Conservation (phyloP, 2,329 filamentous ascomycete species). For the Cercospora zeae-maydis region DNA sequence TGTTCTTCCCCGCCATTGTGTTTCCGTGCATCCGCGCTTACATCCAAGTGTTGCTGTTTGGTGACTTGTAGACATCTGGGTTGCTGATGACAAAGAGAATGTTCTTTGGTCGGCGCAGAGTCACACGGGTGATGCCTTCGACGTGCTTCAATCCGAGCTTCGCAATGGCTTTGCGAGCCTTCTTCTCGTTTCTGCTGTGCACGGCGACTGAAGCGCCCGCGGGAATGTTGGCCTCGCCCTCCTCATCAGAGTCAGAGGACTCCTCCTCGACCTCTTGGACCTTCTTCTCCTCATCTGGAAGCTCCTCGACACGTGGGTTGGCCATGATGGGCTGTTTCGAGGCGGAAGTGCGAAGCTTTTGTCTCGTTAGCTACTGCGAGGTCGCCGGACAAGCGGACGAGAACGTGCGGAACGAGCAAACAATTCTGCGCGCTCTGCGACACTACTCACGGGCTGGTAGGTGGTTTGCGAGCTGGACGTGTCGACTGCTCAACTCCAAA, state of each 20-base stretch:
- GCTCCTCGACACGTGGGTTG: slow-evolving; percentile 96
- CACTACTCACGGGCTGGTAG: background rate
- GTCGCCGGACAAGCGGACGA: background rate
- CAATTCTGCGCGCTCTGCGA: background rate
- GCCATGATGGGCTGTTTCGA: slow-evolving; percentile 60
- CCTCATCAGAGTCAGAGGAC: slow-evolving; percentile 66
- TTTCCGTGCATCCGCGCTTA: slow-evolving; percentile 41
- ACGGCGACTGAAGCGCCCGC: slow-evolving; percentile 84
- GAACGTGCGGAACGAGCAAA: background rate
- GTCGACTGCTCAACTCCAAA: background rate
- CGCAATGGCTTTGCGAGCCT: slow-evolving; percentile 98
- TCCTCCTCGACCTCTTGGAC: slow-evolving; percentile 63
- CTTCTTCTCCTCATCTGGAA: slow-evolving; percentile 77
- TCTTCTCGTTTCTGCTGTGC: slow-evolving; percentile 99
- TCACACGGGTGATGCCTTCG: slow-evolving; percentile 95
- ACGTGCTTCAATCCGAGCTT: slow-evolving; percentile 97
- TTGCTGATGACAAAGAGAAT: slow-evolving; percentile 99
- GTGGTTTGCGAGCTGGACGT: background rate
- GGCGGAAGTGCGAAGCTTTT: slow-evolving; percentile 7
- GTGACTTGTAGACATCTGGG: slow-evolving; percentile 99
- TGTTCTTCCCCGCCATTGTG: background rate
- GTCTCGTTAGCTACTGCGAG: background rate
- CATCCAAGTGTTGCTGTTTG: slow-evolving; percentile 99
- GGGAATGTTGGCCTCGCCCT: slow-evolving; percentile 71
- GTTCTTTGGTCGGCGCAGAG: slow-evolving; percentile 97